phyloP scores from a whole-genome alignment of 2,329 filamentous ascomycete species.

The Madurella fahalii region DNA sequence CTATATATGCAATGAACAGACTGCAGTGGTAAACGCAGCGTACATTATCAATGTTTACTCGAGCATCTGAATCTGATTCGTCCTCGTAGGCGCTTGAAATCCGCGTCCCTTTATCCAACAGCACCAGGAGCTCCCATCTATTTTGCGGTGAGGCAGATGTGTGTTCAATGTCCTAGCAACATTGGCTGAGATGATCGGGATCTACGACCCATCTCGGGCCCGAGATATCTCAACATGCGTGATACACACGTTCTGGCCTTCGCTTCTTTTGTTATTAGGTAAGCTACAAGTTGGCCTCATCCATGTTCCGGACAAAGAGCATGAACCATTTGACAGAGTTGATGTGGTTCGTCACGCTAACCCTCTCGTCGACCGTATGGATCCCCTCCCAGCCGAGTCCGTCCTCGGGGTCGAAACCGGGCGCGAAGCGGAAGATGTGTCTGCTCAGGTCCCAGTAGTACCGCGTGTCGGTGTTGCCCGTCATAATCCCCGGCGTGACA shows the following conservation, averaged over 20 bases:
- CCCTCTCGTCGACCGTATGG: constrained; percentile 40
- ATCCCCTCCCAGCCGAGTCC: constrained; percentile 30
- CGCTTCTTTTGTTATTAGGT: too few species aligned
- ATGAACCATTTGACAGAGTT: constrained; percentile 37
- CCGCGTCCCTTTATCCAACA: too few species aligned
- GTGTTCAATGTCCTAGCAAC: too few species aligned
- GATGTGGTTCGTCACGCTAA: constrained; percentile 34
- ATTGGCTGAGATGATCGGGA: neutral
- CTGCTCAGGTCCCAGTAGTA: constrained; percentile 45
- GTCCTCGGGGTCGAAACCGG: constrained; percentile 35
- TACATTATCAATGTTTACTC: neutral
- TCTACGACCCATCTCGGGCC: neutral
- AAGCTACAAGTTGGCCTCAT: constrained; percentile 32
- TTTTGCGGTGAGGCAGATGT: too few species aligned
- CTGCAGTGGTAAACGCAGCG: too few species aligned
- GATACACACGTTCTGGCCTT: neutral
- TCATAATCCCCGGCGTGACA: constrained; percentile 50
- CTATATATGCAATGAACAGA: too few species aligned
- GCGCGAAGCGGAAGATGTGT: constrained; percentile 48
- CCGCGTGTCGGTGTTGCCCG: constrained; percentile 48
- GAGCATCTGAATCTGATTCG: neutral
- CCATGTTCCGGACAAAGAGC: constrained; percentile 40
- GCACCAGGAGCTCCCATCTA: too few species aligned
- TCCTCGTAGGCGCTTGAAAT: neutral
- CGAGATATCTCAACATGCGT: neutral